phyloP scores from a whole-genome alignment of 768 basidiomycete genomes.

The Trichaptum fuscoviolaceum region DNA sequence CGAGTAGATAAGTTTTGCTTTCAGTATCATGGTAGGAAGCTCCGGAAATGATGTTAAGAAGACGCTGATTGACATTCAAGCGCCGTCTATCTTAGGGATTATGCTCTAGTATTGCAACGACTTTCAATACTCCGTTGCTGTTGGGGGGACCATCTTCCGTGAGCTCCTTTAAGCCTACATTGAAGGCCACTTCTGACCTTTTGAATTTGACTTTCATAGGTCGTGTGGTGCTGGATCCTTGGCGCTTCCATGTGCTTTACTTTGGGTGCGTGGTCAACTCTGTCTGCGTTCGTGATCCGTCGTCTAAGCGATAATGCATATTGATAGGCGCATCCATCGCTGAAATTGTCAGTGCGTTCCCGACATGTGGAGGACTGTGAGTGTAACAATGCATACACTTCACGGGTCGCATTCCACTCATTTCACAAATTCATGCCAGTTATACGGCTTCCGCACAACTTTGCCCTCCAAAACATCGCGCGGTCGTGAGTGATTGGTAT shows the following conservation, averaged over 20 bases:
- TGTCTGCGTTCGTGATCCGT: not conserved
- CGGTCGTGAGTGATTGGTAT: slow-evolving; percentile 39
- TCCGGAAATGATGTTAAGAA: not conserved
- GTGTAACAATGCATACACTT: slow-evolving; percentile 18
- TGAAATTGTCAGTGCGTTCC: slow-evolving; percentile 72
- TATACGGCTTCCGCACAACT: slow-evolving; percentile 81
- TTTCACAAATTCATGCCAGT: slow-evolving; percentile 26
- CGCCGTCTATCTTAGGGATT: slow-evolving; percentile 40
- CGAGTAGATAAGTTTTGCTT: slow-evolving; percentile 56
- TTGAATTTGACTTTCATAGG: slow-evolving; percentile 26
- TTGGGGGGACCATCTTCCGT: slow-evolving; percentile 69
- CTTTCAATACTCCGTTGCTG: slow-evolving; percentile 68
- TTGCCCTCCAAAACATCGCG: slow-evolving; percentile 57
- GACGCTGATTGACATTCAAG: not conserved
- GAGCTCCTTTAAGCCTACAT: slow-evolving; percentile 16
- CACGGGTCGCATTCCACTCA: not conserved
- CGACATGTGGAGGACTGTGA: slow-evolving; percentile 68
- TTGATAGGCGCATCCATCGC: slow-evolving; percentile 56
- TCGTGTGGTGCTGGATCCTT: slow-evolving; percentile 72
- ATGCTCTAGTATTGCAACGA: slow-evolving; percentile 72
- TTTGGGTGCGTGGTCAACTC: slow-evolving; percentile 33
- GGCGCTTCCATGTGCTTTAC: slow-evolving; percentile 72
- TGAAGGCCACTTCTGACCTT: slow-evolving; percentile 1
- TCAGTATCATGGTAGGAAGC: slow-evolving; percentile 61
- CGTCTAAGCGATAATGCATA: not conserved